Evolutionary conservation across 768 basidiomycete species (phyloP).

Genomic region (Rubroboletus pulcherrimus): DNA sequence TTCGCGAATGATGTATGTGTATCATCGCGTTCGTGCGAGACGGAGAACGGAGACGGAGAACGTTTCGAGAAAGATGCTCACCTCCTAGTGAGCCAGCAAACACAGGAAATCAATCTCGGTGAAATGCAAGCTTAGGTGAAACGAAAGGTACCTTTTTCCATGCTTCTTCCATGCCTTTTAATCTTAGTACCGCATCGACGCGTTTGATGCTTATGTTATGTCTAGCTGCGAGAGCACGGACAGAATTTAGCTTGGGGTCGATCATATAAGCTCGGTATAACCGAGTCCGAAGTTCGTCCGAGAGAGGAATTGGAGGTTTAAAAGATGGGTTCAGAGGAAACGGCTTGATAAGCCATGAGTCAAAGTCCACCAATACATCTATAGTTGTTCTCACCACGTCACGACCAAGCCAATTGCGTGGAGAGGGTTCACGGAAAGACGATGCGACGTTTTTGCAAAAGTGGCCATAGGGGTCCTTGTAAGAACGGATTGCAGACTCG

Average conservation of each 20-base stretch:
- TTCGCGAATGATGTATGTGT: conserved; percentile 66
- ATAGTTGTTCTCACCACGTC: conserved; percentile 45
- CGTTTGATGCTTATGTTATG: conserved; percentile 73
- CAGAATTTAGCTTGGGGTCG: conserved; percentile 53
- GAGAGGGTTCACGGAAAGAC: conserved; percentile 29
- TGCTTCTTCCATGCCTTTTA: conserved; percentile 72
- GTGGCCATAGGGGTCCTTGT: conserved; percentile 16
- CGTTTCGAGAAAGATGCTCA: conserved; percentile 24
- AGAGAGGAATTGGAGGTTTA: conserved; percentile 73
- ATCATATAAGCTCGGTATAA: conserved; percentile 61
- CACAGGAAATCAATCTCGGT: conserved; percentile 3
- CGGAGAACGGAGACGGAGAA: too few relatives aligned
- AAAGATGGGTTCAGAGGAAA: conserved; percentile 86
- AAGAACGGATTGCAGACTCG: conserved; percentile 14
- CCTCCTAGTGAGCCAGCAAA: conserved; percentile 33
- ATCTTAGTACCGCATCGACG: conserved; percentile 74
- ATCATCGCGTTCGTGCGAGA: conserved; percentile 42
- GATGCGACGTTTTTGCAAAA: conserved; percentile 20
- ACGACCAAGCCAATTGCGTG: conserved; percentile 62
- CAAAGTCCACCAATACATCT: not conserved
- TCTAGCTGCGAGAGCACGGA: conserved; percentile 56
- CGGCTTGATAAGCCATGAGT: conserved; percentile 45
- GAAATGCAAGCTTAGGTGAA: conserved; percentile 2
- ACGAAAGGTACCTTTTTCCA: conserved; percentile 64
- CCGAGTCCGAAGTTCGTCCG: conserved; percentile 50